A percentile compares a stretch with the other conserved stretches of the same genome.
Evolutionary conservation across 495 filamentous ascomycete species (phyloP).

Genomic region (Aspergillus wentii): DNA sequence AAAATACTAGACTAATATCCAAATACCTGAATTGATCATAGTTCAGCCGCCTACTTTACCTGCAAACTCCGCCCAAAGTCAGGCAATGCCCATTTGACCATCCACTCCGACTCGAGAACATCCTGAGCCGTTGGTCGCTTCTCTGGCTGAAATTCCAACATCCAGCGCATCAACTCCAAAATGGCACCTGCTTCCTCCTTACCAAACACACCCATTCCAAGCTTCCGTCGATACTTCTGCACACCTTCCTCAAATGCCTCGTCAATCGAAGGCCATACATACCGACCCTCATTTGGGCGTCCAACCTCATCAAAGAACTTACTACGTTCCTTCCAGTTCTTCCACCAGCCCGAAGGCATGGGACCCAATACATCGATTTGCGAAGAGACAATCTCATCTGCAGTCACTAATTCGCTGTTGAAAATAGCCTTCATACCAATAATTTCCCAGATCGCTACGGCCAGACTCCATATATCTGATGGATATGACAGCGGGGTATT

Average conservation of each 20-base stretch:
- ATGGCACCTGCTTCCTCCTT: constrained; percentile 19
- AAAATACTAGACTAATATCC: too few relatives aligned
- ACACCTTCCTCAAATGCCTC: constrained; percentile 23
- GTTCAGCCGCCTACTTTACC: too few relatives aligned
- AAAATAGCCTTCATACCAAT: constrained; percentile 30
- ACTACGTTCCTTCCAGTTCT: constrained; percentile 18
- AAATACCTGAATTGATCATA: too few relatives aligned
- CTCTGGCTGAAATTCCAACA: constrained; percentile 20
- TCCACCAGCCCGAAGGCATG: constrained; percentile 28
- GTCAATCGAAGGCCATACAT: constrained; percentile 21
- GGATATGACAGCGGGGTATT: constrained; percentile 21
- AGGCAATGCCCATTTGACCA: constrained; percentile 19
- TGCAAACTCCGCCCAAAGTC: too few relatives aligned
- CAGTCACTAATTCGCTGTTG: constrained; percentile 17
- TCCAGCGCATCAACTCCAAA: constrained; percentile 28
- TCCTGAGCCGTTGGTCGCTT: constrained; percentile 15
- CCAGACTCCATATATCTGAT: constrained; percentile 34
- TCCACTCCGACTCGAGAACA: constrained; percentile 24
- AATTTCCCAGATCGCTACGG: constrained; percentile 32
- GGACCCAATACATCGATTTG: constrained; percentile 27
- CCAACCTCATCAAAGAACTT: constrained; percentile 23
- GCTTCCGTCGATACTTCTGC: constrained; percentile 21
- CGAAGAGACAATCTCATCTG: constrained; percentile 21
- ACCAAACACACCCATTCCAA: constrained; percentile 8
- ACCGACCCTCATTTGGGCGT: constrained; percentile 10